These are phyloP conservation scores for Deuterostichococcus epilithicus DNA, from an alignment of 139 green algal species.

Conservation along the genomic window DNA sequence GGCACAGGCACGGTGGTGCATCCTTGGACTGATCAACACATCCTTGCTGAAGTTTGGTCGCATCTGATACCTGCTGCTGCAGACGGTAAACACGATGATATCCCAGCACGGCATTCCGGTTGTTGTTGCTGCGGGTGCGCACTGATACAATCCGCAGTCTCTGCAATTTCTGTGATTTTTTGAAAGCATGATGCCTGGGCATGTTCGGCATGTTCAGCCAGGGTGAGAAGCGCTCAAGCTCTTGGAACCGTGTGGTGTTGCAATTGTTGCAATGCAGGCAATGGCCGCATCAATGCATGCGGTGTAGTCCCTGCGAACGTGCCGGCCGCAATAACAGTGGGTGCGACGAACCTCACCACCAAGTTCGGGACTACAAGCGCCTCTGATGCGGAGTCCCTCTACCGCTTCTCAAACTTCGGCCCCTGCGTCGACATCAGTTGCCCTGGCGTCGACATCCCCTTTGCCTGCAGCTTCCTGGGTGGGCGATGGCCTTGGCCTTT, in stretches of 20 bases:
- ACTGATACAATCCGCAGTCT: too few species aligned
- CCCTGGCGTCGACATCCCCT: slow-evolving; percentile 64
- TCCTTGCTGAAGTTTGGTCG: slow-evolving; percentile 6
- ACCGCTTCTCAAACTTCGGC: slow-evolving; percentile 41
- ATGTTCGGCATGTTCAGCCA: too few species aligned
- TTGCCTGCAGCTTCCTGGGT: slow-evolving; percentile 50
- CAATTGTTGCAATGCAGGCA: slow-evolving; percentile 17
- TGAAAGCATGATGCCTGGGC: too few species aligned
- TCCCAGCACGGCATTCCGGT: slow-evolving; percentile 37
- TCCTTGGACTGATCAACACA: not conserved
- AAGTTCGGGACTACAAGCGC: slow-evolving; percentile 26
- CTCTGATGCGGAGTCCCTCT: slow-evolving; percentile 27
- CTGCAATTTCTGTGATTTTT: not conserved
- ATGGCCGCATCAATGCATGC: slow-evolving; percentile 34
- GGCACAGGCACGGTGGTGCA: too few species aligned
- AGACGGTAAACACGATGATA: slow-evolving; percentile 25
- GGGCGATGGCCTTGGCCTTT: too few species aligned
- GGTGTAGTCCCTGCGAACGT: slow-evolving; percentile 32
- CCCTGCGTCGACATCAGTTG: slow-evolving; percentile 60
- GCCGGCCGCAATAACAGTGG: slow-evolving; percentile 50
- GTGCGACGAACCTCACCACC: slow-evolving; percentile 33
- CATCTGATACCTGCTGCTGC: slow-evolving; percentile 39
- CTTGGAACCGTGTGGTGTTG: too few species aligned
- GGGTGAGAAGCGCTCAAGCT: too few species aligned
- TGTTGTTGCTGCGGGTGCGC: not conserved